Percentiles rank a stretch among this genome's conserved stretches.
These are phyloP conservation scores for Ottelia alismoides DNA, from an alignment of 106 monocot genomes.

Conservation along the genomic window DNA sequence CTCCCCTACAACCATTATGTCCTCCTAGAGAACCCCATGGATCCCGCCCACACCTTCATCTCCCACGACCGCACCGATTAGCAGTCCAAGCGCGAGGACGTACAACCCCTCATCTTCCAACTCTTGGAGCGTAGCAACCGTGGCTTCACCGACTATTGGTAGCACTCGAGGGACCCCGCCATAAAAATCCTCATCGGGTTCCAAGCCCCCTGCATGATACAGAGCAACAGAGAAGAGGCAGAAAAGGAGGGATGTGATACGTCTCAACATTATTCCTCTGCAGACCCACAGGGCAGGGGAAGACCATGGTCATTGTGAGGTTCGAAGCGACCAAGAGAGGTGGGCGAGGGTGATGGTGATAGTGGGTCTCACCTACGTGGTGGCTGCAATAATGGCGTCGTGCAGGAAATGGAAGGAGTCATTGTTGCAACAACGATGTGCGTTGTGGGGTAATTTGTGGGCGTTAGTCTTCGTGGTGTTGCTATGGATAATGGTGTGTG, in stretches of 20 bases:
- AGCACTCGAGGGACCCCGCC: constrained; percentile 10
- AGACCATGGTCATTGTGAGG: constrained; percentile 84
- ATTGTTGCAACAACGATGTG: no score
- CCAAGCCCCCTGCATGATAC: constrained; percentile 73
- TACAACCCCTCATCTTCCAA: constrained; percentile 55
- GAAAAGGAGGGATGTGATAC: constrained; percentile 58
- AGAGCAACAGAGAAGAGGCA: constrained; percentile 54
- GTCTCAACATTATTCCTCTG: constrained; percentile 80
- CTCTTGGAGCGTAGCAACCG: constrained; percentile 52
- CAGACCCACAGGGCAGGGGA: constrained; percentile 87
- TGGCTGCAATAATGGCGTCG: no score
- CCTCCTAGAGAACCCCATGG: constrained; percentile 95
- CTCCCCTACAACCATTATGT: constrained; percentile 96
- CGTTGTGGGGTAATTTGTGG: no score
- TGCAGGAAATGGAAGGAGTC: no score
- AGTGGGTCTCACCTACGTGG: no score
- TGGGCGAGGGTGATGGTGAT: no score
- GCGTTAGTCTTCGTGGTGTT: no score
- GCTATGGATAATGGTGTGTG: no score
- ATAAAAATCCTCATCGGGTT: constrained; percentile 49
- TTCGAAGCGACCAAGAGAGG: constrained; percentile 47
- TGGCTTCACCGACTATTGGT: constrained; percentile 81
- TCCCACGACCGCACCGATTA: constrained; percentile 95
- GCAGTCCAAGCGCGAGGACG: constrained; percentile 77
- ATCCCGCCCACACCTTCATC: constrained; percentile 96